Percentiles rank a stretch among this genome's conserved stretches.
Evolutionary conservation across 306 rosid genomes (phyloP).

Genomic region (Sindora glabra): DNA sequence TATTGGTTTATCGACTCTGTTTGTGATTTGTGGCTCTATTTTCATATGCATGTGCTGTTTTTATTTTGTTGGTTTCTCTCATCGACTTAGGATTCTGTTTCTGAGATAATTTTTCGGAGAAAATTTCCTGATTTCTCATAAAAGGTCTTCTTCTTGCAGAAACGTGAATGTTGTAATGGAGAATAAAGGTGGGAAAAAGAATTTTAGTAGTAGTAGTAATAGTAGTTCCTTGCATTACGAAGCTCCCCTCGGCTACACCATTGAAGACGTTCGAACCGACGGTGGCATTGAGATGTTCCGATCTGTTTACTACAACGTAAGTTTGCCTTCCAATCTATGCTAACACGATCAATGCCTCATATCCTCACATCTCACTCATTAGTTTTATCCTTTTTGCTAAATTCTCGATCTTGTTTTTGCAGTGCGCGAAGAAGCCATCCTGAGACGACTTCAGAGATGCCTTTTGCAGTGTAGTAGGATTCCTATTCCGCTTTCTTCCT

Average conservation of each 20-base stretch:
- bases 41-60: too few species aligned
- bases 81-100: too few species aligned
- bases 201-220: conserved; percentile 37
- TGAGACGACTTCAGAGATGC: conserved; percentile 16
- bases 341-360: neutral
- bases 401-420: too few species aligned
- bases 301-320: conserved; percentile 61
- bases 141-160: conserved; percentile 5
- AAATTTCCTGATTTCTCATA: neutral
- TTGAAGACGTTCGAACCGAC: conserved; percentile 69
- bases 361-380: too few species aligned
- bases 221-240: conserved; percentile 33
- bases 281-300: conserved; percentile 55
- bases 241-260: conserved; percentile 57
- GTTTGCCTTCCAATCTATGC: neutral
- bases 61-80: too few species aligned
- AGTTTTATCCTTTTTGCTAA: neutral
- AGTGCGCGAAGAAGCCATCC: conserved; percentile 58
- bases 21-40: too few species aligned
- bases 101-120: neutral
- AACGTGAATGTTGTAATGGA: conserved; percentile 56
- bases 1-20: too few species aligned
- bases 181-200: conserved; percentile 41
- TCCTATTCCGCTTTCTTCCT: neutral
- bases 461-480: conserved; percentile 11